Conservation (phyloP, 768 basidiomycete genomes). For the Agrocybe chaxingu region DNA sequence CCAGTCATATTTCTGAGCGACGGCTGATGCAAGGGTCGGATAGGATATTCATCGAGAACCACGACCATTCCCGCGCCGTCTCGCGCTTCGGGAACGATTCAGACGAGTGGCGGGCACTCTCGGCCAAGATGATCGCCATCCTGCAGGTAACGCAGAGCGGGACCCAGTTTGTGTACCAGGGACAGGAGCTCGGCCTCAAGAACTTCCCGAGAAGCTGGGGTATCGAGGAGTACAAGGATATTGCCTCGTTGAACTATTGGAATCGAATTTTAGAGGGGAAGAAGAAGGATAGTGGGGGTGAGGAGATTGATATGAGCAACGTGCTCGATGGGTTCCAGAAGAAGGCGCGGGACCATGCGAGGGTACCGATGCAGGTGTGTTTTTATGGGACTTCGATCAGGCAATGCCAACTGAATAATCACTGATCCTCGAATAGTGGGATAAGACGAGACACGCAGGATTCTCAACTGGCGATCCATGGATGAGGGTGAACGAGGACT, state of each 20-base stretch:
- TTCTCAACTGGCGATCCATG: constrained; percentile 66
- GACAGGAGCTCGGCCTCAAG: constrained; percentile 67
- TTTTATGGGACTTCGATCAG: background rate
- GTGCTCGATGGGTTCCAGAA: constrained; percentile 51
- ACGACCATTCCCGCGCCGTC: constrained; percentile 62
- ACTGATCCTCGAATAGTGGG: constrained; percentile 43
- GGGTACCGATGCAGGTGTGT: constrained; percentile 65
- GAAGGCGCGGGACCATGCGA: constrained; percentile 70
- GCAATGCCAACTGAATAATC: background rate
- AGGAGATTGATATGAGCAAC: constrained; percentile 59
- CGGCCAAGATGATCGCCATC: constrained; percentile 64
- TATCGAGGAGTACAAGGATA: constrained; percentile 71
- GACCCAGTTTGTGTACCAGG: constrained; percentile 73
- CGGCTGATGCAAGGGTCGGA: background rate
- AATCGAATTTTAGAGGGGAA: constrained; percentile 42
- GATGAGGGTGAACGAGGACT: constrained; percentile 77
- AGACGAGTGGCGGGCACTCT: constrained; percentile 49
- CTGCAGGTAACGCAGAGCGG: constrained; percentile 61
- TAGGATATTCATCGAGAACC: constrained; percentile 69
- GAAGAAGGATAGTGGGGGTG: constrained; percentile 26
- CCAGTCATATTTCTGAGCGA: constrained; percentile 10
- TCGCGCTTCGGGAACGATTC: constrained; percentile 67
- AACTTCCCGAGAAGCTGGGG: constrained; percentile 64
- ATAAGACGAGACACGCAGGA: constrained; percentile 49
- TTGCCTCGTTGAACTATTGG: constrained; percentile 60